Evolutionary conservation across 129 eudicot species (phyloP), one percentile per base, ranked within the genome.

Genomic region (Deinandra increscens): DNA sequence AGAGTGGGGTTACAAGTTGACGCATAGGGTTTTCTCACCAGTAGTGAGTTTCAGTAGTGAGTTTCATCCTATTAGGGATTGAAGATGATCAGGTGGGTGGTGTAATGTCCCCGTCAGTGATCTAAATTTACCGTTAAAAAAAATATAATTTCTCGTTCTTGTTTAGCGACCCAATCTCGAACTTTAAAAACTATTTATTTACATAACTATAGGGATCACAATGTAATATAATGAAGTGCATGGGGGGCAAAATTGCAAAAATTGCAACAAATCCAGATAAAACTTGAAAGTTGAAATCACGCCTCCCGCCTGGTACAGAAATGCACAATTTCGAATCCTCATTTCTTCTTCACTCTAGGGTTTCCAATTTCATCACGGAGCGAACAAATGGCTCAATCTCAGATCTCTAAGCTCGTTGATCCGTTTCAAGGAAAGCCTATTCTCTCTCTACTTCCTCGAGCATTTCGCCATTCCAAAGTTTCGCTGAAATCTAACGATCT

Each of bases 401-500:
- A 68, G 39, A n/a, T 12, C 51, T 60, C 36, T 26, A 38, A 56
- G 11, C 65, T 22, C 5, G 50, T 60, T 11, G 80, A 76, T 69
- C 80, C 80, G n/a, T 76, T 76, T 50, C 36, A 68, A 42, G 55
- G 59, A 17, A 13, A 23, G 15, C 37, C 75, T 7, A 34, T 69
- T 39, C 11, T 69, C 45, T 68, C 46, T 48, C 75, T 76, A 60
- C 19, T 20, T 42, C 80, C 75, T 60, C 45, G 64, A 69, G 26
- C 70, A 11, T 51, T 68, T 49, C 58, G 46, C 2, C 29, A 37
- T 68, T 37, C 75, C 4, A 49, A 60, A 48, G 45, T 38, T 13
- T 67, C 18, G 14, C 19, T 69, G 63, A 60, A 76, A 76, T 49
- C 71, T 13, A 76, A 76, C 36, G 70, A 60, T 20, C 63, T 60